These are phyloP conservation scores for Ogataea henricii DNA, from an alignment of 805 yeast species.

Conservation along the genomic window DNA sequence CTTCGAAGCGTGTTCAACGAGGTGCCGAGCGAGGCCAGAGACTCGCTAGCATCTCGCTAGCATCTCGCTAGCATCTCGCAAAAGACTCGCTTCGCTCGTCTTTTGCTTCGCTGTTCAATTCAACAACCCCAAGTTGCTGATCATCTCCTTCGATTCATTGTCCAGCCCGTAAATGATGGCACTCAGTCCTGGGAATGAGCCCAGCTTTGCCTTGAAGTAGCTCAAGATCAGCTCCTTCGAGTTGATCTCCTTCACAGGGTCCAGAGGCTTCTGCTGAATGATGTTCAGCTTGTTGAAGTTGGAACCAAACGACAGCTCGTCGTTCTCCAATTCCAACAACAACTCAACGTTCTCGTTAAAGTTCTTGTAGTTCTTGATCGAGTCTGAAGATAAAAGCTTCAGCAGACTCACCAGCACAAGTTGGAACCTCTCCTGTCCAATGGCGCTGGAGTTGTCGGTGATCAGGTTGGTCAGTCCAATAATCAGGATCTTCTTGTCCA, in stretches of 20 bases:
- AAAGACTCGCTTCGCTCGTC: no score
- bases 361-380: slow-evolving; percentile 36
- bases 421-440: slow-evolving; percentile 43
- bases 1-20: no score
- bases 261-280: slow-evolving; percentile 60
- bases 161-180: slow-evolving; percentile 18
- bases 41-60: no score
- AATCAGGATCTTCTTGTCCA: slow-evolving; percentile 48
- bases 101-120: not conserved
- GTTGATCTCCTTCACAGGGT: slow-evolving; percentile 62
- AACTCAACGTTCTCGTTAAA: slow-evolving; percentile 45
- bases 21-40: no score
- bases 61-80: no score
- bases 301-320: slow-evolving; percentile 76
- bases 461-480: slow-evolving; percentile 51
- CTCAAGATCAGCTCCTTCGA: slow-evolving; percentile 36
- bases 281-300: slow-evolving; percentile 73
- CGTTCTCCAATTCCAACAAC: slow-evolving; percentile 61
- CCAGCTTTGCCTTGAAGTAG: slow-evolving; percentile 32
- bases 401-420: slow-evolving; percentile 47
- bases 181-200: slow-evolving; percentile 19
- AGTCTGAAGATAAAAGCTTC: slow-evolving; percentile 36
- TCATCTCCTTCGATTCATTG: slow-evolving; percentile 19
- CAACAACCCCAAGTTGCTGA: slow-evolving; percentile 16
- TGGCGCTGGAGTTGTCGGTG: slow-evolving; percentile 39